Conservation (phyloP, 371 early-diverging fungal genomes). For the Smittium culicis region DNA sequence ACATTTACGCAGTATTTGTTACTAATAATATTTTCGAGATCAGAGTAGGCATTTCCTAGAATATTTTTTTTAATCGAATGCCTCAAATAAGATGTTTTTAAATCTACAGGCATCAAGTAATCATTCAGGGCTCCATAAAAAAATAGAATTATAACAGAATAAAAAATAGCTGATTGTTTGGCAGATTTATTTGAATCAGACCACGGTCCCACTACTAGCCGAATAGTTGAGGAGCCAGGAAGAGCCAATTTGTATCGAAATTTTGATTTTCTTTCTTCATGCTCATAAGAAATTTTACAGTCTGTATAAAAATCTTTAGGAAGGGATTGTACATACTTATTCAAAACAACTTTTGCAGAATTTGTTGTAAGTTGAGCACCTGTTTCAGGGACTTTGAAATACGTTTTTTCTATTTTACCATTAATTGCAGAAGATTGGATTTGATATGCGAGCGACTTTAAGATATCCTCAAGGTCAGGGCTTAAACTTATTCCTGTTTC, state of each 20-base stretch:
- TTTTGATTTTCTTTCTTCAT: slow-evolving; percentile 17
- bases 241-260: slow-evolving; percentile 40
- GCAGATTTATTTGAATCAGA: slow-evolving; percentile 47
- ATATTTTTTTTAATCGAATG: slow-evolving; percentile 1
- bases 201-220: slow-evolving; percentile 38
- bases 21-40: background rate
- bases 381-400: slow-evolving; percentile 14
- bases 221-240: slow-evolving; percentile 51
- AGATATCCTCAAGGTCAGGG: background rate
- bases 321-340: slow-evolving; percentile 26
- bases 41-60: background rate
- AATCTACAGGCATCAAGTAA: slow-evolving; percentile 42
- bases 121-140: slow-evolving; percentile 53
- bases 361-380: slow-evolving; percentile 25
- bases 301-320: slow-evolving; percentile 23
- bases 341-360: slow-evolving; percentile 19
- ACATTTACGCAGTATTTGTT: background rate
- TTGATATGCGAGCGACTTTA: background rate
- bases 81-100: background rate
- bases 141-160: slow-evolving; percentile 51
- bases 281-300: slow-evolving; percentile 33
- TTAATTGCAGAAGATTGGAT: background rate
- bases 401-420: background rate
- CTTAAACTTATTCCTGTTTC: background rate
- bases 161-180: slow-evolving; percentile 54